Percentiles rank a stretch among this genome's conserved stretches.
Conservation (phyloP, 495 filamentous ascomycete species). For the Trichoderma erinaceum region DNA sequence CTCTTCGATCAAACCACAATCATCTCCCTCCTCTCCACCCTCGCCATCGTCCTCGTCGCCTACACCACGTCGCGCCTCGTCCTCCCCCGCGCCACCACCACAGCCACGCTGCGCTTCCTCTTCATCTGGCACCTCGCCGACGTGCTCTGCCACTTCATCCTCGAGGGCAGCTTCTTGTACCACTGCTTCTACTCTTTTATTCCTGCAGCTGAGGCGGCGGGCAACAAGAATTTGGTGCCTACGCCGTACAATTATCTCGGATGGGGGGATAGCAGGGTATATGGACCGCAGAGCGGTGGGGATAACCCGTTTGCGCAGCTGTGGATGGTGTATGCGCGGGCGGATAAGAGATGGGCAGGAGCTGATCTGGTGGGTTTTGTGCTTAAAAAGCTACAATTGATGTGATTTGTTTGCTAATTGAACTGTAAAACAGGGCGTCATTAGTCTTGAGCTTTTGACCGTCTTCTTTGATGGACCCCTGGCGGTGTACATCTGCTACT, state of each 20-base stretch:
- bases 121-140: conserved; percentile 97
- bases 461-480: conserved; percentile 71
- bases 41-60: conserved; percentile 42
- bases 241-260: conserved; percentile 41
- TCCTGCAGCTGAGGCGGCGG: conserved; percentile 29
- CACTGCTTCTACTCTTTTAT: conserved; percentile 79
- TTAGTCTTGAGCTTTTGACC: conserved; percentile 80
- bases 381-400: background rate
- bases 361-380: conserved; percentile 54
- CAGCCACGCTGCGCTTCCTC: conserved; percentile 51
- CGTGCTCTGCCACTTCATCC: conserved; percentile 76
- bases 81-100: conserved; percentile 34
- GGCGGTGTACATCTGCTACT: conserved; percentile 63
- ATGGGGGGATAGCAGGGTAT: conserved; percentile 46
- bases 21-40: conserved; percentile 44
- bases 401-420: conserved; percentile 5
- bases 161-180: conserved; percentile 88
- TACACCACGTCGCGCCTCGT: conserved; percentile 38
- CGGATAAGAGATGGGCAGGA: conserved; percentile 75
- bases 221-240: conserved; percentile 27
- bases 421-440: conserved; percentile 48
- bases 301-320: conserved; percentile 56
- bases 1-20: conserved; percentile 50
- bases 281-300: conserved; percentile 65
- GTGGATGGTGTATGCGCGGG: conserved; percentile 92